phyloP scores from a whole-genome alignment of 1,284 basidiomycete genomes.

The Lentinula novae-zelandiae region DNA sequence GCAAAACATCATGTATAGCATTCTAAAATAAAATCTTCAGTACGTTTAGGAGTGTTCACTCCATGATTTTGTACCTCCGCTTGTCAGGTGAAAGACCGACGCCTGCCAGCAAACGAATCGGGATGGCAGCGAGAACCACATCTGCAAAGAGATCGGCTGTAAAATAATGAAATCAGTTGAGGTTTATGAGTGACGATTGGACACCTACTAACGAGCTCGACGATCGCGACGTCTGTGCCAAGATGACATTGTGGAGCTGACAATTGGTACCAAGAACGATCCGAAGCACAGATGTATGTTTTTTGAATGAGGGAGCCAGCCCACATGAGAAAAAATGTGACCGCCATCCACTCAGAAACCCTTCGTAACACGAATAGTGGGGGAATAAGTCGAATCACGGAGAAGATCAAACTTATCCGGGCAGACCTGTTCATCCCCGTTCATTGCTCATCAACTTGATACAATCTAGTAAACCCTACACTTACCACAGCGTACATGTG shows the following conservation, averaged over 20 bases:
- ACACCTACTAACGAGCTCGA: conserved; percentile 25
- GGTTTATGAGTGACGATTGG: not conserved
- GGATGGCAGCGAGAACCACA: conserved; percentile 21
- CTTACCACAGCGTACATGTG: conserved; percentile 27
- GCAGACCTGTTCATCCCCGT: conserved; percentile 20
- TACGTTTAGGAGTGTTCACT: not conserved
- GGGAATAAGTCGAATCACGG: conserved; percentile 26
- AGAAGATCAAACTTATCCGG: conserved; percentile 27
- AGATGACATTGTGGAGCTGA: conserved; percentile 24
- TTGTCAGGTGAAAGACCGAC: conserved; percentile 17
- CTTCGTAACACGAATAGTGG: conserved; percentile 19
- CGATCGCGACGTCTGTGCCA: conserved; percentile 21
- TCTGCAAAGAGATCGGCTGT: conserved; percentile 26
- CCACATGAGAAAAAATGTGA: conserved; percentile 25
- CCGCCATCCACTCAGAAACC: conserved; percentile 16
- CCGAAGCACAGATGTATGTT: conserved; percentile 20
- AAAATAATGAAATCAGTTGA: not conserved
- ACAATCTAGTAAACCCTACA: conserved; percentile 7
- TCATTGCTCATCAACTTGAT: not conserved
- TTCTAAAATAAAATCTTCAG: not conserved
- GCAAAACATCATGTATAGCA: conserved; percentile 13
- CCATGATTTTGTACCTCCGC: conserved; percentile 1
- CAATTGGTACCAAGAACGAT: conserved; percentile 21
- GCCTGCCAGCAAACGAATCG: conserved; percentile 23
- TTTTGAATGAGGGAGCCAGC: conserved; percentile 22